Conservation (phyloP, 805 yeast genomes). For the Komagataella populi region DNA sequence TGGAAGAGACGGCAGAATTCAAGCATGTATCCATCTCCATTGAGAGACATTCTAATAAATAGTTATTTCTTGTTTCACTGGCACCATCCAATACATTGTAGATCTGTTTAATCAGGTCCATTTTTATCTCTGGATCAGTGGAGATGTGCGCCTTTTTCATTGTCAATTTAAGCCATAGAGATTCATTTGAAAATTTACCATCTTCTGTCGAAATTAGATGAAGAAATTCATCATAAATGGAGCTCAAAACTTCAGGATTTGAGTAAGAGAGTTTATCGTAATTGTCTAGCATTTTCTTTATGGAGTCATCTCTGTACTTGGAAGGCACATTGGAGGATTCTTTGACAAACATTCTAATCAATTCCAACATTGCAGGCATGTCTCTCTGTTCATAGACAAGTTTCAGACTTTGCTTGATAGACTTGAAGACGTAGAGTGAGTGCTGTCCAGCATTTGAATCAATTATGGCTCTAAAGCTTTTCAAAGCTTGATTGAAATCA, state of each 20-base stretch:
- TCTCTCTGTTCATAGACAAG: conserved; percentile 9
- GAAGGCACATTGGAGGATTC: conserved; percentile 7
- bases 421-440: conserved; percentile 15
- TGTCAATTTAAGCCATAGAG: conserved; percentile 34
- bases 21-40: conserved; percentile 45
- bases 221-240: conserved; percentile 11
- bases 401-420: conserved; percentile 19
- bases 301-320: conserved; percentile 15
- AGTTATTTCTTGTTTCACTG: conserved; percentile 31
- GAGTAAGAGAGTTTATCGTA: conserved; percentile 8
- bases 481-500: conserved; percentile 11
- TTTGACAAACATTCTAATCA: conserved; percentile 9
- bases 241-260: conserved; percentile 6
- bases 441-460: conserved; percentile 1
- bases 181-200: conserved; percentile 13
- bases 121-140: conserved; percentile 14
- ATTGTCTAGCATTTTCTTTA: conserved; percentile 15
- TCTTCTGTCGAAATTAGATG: conserved; percentile 2
- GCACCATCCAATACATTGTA: conserved; percentile 21
- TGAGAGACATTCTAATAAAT: conserved; percentile 51
- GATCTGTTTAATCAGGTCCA: conserved; percentile 19
- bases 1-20: conserved; percentile 18
- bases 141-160: conserved; percentile 27
- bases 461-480: conserved; percentile 10
- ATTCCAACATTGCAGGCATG: conserved; percentile 5